Evolutionary conservation across 257 asterid genomes (phyloP).

Genomic region (Orobanche coerulescens): DNA sequence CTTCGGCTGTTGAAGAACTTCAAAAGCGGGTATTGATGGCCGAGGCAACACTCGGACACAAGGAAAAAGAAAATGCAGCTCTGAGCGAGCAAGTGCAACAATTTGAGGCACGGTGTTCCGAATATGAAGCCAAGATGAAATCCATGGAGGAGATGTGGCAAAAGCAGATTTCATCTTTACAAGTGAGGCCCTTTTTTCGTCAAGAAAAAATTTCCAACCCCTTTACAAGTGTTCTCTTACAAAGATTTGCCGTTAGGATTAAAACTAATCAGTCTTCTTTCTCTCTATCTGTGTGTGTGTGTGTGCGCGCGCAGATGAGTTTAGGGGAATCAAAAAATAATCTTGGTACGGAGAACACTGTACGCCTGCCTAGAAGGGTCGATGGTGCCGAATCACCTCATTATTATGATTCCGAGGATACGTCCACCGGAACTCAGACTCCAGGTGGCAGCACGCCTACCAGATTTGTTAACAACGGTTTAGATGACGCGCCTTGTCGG

Average conservation of each 20-base stretch:
- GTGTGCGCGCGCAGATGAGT: constrained; percentile 67
- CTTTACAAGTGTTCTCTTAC: not conserved
- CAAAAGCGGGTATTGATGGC: constrained; percentile 44
- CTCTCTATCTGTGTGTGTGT: too few relatives aligned
- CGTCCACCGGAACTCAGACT: constrained; percentile 50
- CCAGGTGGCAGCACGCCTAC: constrained; percentile 60
- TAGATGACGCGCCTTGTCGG: constrained; percentile 21
- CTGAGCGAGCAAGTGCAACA: constrained; percentile 61
- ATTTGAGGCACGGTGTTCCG: constrained; percentile 52
- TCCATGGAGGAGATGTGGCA: constrained; percentile 94
- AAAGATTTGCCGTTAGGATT: not conserved
- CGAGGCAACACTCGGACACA: constrained; percentile 44
- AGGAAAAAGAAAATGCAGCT: constrained; percentile 69
- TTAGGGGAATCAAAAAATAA: constrained; percentile 62
- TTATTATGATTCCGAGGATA: constrained; percentile 59
- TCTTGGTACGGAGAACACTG: constrained; percentile 34
- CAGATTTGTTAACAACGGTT: constrained; percentile 30
- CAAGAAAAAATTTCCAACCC: too few relatives aligned
- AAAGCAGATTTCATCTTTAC: constrained; percentile 74
- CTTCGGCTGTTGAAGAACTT: constrained; percentile 65
- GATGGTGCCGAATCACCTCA: constrained; percentile 53
- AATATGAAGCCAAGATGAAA: constrained; percentile 73
- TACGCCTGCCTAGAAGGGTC: constrained; percentile 31
- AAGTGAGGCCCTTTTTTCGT: constrained; percentile 49
- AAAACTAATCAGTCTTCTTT: not conserved